phyloP scores from a whole-genome alignment of 192 early-diverging fungal genomes.

The Kickxella alabastrina region DNA sequence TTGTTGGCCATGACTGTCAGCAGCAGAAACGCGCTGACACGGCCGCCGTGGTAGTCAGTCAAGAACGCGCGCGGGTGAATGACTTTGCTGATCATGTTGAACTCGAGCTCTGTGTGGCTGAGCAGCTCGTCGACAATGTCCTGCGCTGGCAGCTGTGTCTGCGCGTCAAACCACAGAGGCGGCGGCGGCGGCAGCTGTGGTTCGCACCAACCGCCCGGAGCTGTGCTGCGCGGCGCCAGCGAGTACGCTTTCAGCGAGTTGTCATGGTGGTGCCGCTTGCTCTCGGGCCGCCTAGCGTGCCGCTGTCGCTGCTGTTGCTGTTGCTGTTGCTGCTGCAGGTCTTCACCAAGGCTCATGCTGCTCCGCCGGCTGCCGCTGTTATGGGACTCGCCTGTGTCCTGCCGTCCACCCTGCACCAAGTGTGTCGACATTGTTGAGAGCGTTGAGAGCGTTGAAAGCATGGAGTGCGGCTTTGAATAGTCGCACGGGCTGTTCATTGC shows the following conservation, averaged over 20 bases:
- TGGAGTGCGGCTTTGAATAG: too few species aligned
- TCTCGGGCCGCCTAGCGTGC: not conserved
- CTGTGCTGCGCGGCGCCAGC: slow-evolving; percentile 1
- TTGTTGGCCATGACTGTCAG: slow-evolving; percentile 43
- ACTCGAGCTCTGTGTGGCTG: slow-evolving; percentile 17
- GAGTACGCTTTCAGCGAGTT: slow-evolving; percentile 6
- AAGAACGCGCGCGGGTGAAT: slow-evolving; percentile 29
- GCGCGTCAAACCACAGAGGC: slow-evolving; percentile 23
- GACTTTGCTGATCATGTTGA: slow-evolving; percentile 42
- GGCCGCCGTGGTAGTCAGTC: slow-evolving; percentile 11
- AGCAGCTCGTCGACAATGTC: slow-evolving; percentile 41
- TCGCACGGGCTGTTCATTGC: too few species aligned
- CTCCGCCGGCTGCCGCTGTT: slow-evolving; percentile 1
- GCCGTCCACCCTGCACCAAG: too few species aligned
- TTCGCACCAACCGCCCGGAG: not conserved
- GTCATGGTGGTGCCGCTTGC: slow-evolving; percentile 1
- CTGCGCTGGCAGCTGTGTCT: slow-evolving; percentile 16
- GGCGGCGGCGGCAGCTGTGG: not conserved
- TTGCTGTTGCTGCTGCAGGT: not conserved
- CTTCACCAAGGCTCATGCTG: slow-evolving; percentile 1
- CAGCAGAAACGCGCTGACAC: slow-evolving; percentile 18
- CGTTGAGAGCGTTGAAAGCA: too few species aligned
- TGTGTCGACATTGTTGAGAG: too few species aligned
- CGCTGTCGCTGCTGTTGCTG: not conserved
- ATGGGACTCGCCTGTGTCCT: too few species aligned